Conservation (phyloP, 768 basidiomycete genomes). For the Russula sp. region DNA sequence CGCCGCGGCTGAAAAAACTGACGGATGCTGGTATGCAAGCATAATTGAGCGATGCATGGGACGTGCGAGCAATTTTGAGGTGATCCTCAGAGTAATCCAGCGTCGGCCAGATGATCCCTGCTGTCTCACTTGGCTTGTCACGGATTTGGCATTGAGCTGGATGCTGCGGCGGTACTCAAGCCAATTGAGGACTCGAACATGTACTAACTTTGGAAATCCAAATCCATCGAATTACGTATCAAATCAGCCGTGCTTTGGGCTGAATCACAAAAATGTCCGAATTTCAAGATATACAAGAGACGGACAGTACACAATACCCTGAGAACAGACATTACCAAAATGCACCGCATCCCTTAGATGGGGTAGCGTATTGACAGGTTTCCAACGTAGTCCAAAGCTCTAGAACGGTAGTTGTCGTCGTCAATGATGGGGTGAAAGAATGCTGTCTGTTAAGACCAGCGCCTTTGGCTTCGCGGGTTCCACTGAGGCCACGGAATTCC, state of each 20-base stretch:
- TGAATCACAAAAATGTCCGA: neutral
- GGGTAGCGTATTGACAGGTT: slow-evolving; percentile 26
- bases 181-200: too few relatives aligned
- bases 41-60: too few relatives aligned
- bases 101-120: too few relatives aligned
- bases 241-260: neutral
- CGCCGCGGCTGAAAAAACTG: too few relatives aligned
- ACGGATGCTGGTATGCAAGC: too few relatives aligned
- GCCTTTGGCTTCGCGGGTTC: slow-evolving; percentile 20
- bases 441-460: slow-evolving; percentile 17
- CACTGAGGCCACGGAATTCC: slow-evolving; percentile 27
- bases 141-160: too few relatives aligned
- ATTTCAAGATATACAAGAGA: neutral
- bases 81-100: too few relatives aligned
- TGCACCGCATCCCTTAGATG: slow-evolving; percentile 9
- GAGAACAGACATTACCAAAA: neutral
- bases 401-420: slow-evolving; percentile 25
- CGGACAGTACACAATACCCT: neutral
- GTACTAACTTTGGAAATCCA: neutral
- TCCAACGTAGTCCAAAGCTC: slow-evolving; percentile 15
- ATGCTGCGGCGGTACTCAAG: too few relatives aligned
- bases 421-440: slow-evolving; percentile 7
- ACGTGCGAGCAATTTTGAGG: too few relatives aligned
- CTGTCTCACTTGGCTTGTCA: too few relatives aligned
- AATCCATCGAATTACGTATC: neutral